Percentiles rank a stretch among this genome's conserved stretches.
Evolutionary conservation across 805 yeast genomes (phyloP).

Genomic region (Candida hungchunana): DNA sequence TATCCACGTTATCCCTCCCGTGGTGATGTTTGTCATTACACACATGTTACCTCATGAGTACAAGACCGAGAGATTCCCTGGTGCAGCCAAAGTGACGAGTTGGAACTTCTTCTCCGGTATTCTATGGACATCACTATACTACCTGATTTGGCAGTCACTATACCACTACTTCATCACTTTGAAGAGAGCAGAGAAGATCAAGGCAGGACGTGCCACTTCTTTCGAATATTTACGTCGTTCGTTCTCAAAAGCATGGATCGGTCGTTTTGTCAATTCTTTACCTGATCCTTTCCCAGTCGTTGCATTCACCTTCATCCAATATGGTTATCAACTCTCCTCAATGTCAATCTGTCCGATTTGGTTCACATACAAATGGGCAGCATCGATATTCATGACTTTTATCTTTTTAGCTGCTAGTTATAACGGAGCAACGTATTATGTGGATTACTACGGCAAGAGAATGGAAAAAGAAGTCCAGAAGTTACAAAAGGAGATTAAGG

Average conservation of each 20-base stretch:
- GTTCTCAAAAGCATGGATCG: slow-evolving; percentile 60
- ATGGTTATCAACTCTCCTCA: slow-evolving; percentile 77
- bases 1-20: slow-evolving; percentile 89
- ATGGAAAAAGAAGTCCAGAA: slow-evolving; percentile 80
- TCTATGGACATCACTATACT: slow-evolving; percentile 73
- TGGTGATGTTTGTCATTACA: slow-evolving; percentile 78
- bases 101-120: slow-evolving; percentile 75
- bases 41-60: slow-evolving; percentile 58
- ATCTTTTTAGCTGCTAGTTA: slow-evolving; percentile 81
- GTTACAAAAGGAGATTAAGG: slow-evolving; percentile 66
- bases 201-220: slow-evolving; percentile 81
- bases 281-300: slow-evolving; percentile 85
- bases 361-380: slow-evolving; percentile 64
- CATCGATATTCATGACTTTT: slow-evolving; percentile 59
- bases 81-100: slow-evolving; percentile 60
- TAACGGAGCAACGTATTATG: slow-evolving; percentile 93
- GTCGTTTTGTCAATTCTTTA: slow-evolving; percentile 71
- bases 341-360: slow-evolving; percentile 91
- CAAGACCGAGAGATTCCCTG: slow-evolving; percentile 65
- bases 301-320: slow-evolving; percentile 84
- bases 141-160: slow-evolving; percentile 83
- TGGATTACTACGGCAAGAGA: slow-evolving; percentile 87
- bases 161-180: slow-evolving; percentile 93
- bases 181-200: slow-evolving; percentile 70
- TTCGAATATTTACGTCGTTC: slow-evolving; percentile 79